Conservation (phyloP, 2,329 filamentous ascomycete species). For the Scedosporium apiospermum region DNA sequence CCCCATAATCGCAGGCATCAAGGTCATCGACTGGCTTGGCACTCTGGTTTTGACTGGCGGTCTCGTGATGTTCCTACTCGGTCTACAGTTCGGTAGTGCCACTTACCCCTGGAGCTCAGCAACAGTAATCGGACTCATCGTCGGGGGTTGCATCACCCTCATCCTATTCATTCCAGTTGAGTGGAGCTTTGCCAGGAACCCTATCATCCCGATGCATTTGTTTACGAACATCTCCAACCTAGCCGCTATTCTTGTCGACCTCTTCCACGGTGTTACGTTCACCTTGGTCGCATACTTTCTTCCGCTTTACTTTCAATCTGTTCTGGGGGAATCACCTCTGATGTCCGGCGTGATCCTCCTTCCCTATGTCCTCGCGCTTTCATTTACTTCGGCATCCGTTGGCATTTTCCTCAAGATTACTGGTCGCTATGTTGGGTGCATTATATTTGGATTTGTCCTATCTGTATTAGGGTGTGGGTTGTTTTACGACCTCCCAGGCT, state of each 20-base stretch:
- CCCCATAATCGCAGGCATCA: constrained; percentile 49
- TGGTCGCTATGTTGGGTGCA: not conserved
- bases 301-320: constrained; percentile 64
- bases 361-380: constrained; percentile 44
- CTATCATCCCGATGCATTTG: constrained; percentile 53
- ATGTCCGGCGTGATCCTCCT: constrained; percentile 23
- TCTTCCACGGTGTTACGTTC: constrained; percentile 44
- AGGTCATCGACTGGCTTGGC: constrained; percentile 52
- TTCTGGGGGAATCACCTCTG: constrained; percentile 37
- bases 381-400: constrained; percentile 43
- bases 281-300: constrained; percentile 61
- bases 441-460: not conserved
- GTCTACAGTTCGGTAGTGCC: constrained; percentile 60
- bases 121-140: constrained; percentile 51
- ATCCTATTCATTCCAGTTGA: constrained; percentile 51
- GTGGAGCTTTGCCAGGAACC: constrained; percentile 51
- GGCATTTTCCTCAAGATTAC: constrained; percentile 33
- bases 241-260: constrained; percentile 65
- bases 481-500: constrained; percentile 44
- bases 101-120: constrained; percentile 52
- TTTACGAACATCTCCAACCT: constrained; percentile 37
- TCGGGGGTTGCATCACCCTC: constrained; percentile 45
- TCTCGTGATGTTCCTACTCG: constrained; percentile 60
- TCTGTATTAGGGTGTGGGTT: constrained; percentile 43
- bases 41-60: constrained; percentile 53